Conservation (phyloP, 257 asterid species). For the Lantana camara region DNA sequence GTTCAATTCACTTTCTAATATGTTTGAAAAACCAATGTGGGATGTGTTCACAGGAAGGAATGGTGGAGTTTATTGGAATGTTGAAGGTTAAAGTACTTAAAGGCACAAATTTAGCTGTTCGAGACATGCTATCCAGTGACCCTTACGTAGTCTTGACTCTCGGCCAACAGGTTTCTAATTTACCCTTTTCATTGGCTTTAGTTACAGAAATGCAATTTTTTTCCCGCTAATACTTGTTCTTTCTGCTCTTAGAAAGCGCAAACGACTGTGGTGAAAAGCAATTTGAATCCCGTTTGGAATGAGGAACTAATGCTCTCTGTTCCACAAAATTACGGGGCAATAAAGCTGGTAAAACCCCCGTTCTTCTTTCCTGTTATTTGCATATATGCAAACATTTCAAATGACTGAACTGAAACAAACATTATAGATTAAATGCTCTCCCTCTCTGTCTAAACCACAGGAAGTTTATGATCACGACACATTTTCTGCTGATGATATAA, state of each 20-base stretch:
- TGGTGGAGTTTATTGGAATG: constrained; percentile 93
- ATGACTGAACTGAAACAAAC: neutral
- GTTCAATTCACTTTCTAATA: neutral
- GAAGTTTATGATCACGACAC: constrained; percentile 90
- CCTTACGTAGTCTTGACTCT: constrained; percentile 86
- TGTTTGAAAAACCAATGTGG: constrained; percentile 23
- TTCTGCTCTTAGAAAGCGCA: constrained; percentile 66
- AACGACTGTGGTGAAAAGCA: constrained; percentile 76
- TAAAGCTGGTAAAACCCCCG: constrained; percentile 69
- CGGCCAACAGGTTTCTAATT: constrained; percentile 75
- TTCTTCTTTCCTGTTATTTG: neutral
- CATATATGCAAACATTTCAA: neutral
- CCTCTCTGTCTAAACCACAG: constrained; percentile 36
- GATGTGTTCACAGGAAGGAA: constrained; percentile 68
- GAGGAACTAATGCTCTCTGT: constrained; percentile 96
- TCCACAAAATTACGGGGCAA: constrained; percentile 75
- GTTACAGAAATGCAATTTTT: neutral
- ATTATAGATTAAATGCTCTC: no score
- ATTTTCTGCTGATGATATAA: constrained; percentile 89
- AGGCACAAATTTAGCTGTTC: constrained; percentile 86
- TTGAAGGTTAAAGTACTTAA: constrained; percentile 74
- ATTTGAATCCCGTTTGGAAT: constrained; percentile 92
- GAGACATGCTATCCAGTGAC: constrained; percentile 95
- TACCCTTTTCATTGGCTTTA: neutral
- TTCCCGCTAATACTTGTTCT: constrained; percentile 23